Evolutionary conservation across 495 filamentous ascomycete genomes (phyloP), one percentile per base, ranked within the genome.

Genomic region (Daldinia decipiens): DNA sequence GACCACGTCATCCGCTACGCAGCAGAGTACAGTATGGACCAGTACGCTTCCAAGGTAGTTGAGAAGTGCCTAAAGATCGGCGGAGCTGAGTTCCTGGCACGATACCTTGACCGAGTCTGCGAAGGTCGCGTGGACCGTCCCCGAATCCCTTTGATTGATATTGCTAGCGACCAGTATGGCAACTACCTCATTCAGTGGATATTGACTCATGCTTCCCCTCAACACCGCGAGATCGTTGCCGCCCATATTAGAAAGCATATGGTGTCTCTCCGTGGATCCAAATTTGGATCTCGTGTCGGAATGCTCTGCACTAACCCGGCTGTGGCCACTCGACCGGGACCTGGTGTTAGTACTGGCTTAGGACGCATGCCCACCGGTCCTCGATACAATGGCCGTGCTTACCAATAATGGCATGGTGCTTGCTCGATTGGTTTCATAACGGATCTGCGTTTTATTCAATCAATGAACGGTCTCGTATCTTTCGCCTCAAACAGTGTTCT

Each of bases 51-150:
- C 38, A 99, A 99, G 78, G 95, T 99, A 17, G 94, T 99, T 59
- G 95, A 99, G 83, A 99, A 99, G 80, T 99, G 95, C 69, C 87
- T 99, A 68, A 99, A 99, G 85, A 97, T 98, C 79, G 93, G 95
- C 43, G 93, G 93, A 24, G 81, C 87, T 26, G 94, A 98, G 43
- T 99, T 99, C 76, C 84, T 99, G 39, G 86, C 93, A 60, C 93
- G 93, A 68, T 99, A 98, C 76, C 92, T 99, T 40, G 90, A 95
- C 75, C 89, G 94, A 65, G 93, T 98, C 61, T 98, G 93, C 79
- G 94, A 96, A 75, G 93, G 92, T 53, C 93, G 93, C 64, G 80
- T 90, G 38, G 94, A 98, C 78, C 92, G 95, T 73, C 93, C 96
- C 56, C 93, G 95, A 54, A 99, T 98, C 82, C 95, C 95, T 4